Base-by-base conservation (phyloP, 1,139 yeast species). In the Taiozyma sp. region DNA sequence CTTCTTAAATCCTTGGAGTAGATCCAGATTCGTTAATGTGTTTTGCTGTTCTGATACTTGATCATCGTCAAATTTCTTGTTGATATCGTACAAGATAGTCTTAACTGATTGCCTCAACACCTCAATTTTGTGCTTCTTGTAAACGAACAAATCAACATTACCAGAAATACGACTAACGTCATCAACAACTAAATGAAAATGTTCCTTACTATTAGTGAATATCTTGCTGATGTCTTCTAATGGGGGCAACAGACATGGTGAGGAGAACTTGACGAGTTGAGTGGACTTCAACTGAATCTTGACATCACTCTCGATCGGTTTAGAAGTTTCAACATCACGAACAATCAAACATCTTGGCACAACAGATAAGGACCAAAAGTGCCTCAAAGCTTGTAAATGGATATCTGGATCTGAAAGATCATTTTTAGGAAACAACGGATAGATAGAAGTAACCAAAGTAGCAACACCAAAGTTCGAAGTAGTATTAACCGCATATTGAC, bases 301-400 rank as follows among this genome's bases (percentile, higher is more conserved):
- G 6, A 85, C 76, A 0, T 80, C 79, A 14, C 83, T 73, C 47
- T 77, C 64, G 58, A 75, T 71, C 1, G 88, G 80, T 48, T 73
- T 74, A 16, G 73, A 78, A 0, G 85, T 77, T 34, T 75, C 79
- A 16, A 84, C 83, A 63, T 91, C 91, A 52, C 93, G 74, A 1
- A 87, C 77, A 11, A 88, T 77, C 16, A 93, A 69, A 65, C 97
- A 90, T 52, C 97, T 71, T 1, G 88, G 85, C 58, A 85, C 93
- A 9, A 87, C 85, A 0, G 96, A 80, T 55, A 93, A 70, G 0
- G 91, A 87, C 98, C 99, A 95, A 56, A 95, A 85, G 66, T 90
- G 96, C 46, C 96, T 75, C 45, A 91, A 71, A 1, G 96, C 97
- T 65, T 90, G 97, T 50, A 93, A 69, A 63, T 88, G 89, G 16